Conservation (phyloP, 805 yeast genomes). For the Saturnispora quitensis region DNA sequence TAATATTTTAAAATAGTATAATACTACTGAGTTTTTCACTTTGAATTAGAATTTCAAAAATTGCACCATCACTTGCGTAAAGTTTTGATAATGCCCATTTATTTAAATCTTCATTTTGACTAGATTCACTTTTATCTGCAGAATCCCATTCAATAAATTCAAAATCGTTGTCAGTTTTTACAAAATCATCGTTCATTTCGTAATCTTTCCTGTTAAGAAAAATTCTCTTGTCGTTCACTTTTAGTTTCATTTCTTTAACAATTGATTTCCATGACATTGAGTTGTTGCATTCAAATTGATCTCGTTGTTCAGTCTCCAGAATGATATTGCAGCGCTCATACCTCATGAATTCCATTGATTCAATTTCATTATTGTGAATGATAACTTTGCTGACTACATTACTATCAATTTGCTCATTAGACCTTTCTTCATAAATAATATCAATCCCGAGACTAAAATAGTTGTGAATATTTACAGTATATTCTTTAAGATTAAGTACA, state of each 20-base stretch:
- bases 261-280: constrained; percentile 1
- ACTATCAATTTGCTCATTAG: constrained; percentile 15
- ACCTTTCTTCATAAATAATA: constrained; percentile 36
- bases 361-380: constrained; percentile 45
- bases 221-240: constrained; percentile 14
- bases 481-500: constrained; percentile 15
- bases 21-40: constrained; percentile 23
- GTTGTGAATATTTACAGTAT: constrained; percentile 42
- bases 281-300: not conserved
- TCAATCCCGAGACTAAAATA: constrained; percentile 49
- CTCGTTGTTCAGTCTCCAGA: not conserved
- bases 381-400: constrained; percentile 37
- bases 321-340: constrained; percentile 39
- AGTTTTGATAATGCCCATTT: constrained; percentile 30
- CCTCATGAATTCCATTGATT: constrained; percentile 42
- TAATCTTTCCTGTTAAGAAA: constrained; percentile 28
- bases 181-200: constrained; percentile 20
- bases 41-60: constrained; percentile 27
- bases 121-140: constrained; percentile 8
- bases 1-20: constrained; percentile 16
- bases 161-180: constrained; percentile 14
- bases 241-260: not conserved
- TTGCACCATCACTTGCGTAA: constrained; percentile 18
- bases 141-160: constrained; percentile 25
- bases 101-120: constrained; percentile 17